A percentile compares a stretch with the other conserved stretches of the same genome.
Evolutionary conservation across 225 moss, liverwort and hornwort species (phyloP).

Genomic region (Physcomitrium patens): DNA sequence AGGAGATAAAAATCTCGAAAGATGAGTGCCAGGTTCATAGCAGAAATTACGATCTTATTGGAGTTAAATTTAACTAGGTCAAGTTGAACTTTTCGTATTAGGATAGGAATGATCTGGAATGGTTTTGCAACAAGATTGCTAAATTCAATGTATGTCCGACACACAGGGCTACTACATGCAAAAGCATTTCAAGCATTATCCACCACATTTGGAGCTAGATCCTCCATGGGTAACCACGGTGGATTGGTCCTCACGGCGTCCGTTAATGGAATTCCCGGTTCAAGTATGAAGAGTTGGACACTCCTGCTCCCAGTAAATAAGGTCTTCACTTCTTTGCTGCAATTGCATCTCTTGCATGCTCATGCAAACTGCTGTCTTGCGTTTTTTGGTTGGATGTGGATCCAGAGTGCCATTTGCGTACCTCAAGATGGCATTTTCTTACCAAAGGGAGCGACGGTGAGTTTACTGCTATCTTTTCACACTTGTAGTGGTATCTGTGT

Average conservation of each 20-base stretch:
- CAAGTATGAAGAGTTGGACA: slow-evolving; percentile 47
- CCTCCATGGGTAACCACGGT: slow-evolving; percentile 38
- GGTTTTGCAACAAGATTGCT: neutral
- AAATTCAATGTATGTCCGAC: neutral
- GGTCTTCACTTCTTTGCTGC: neutral
- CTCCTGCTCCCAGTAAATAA: neutral
- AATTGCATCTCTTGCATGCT: neutral
- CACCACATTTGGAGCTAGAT: slow-evolving; percentile 50
- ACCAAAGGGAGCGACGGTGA: slow-evolving; percentile 48
- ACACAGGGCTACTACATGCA: slow-evolving; percentile 77
- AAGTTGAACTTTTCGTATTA: neutral
- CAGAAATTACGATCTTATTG: neutral
- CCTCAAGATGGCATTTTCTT: slow-evolving; percentile 61
- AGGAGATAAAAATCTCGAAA: slow-evolving; percentile 50
- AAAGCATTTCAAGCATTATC: slow-evolving; percentile 76
- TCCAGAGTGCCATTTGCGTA: slow-evolving; percentile 70
- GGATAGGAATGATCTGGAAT: neutral
- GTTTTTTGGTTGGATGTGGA: slow-evolving; percentile 29
- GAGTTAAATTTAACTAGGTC: neutral
- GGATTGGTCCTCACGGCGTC: slow-evolving; percentile 68
- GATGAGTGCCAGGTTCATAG: slow-evolving; percentile 63
- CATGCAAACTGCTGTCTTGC: slow-evolving; percentile 9
- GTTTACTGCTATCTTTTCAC: slow-evolving; percentile 1
- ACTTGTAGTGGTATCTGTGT: neutral
- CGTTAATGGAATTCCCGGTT: slow-evolving; percentile 82